A percentile compares a stretch with the other conserved stretches of the same genome.
phyloP scores from a whole-genome alignment of 208 protist species.

The Endotrypanum monterogeii region DNA sequence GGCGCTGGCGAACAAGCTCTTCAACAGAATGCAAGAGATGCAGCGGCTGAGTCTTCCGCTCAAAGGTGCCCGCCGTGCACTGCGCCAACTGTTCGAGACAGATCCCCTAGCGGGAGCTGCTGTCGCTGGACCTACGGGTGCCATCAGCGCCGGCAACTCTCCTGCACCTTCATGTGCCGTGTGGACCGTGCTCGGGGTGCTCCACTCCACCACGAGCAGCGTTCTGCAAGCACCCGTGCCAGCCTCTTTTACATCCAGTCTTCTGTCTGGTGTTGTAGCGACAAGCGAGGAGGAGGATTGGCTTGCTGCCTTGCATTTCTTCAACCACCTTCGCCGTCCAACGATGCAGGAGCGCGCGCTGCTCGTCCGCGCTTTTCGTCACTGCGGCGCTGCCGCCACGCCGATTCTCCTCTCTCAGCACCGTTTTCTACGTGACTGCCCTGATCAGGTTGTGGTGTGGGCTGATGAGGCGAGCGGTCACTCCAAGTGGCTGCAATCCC shows the following conservation, averaged over 20 bases:
- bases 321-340: slow-evolving; percentile 49
- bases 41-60: slow-evolving; percentile 19
- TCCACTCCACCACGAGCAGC: slow-evolving; percentile 39
- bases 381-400: slow-evolving; percentile 28
- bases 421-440: slow-evolving; percentile 42
- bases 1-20: slow-evolving; percentile 13
- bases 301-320: slow-evolving; percentile 55
- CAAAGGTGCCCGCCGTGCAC: slow-evolving; percentile 10
- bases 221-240: slow-evolving; percentile 49
- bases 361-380: slow-evolving; percentile 48
- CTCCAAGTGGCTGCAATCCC: slow-evolving; percentile 22
- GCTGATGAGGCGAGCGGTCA: slow-evolving; percentile 31
- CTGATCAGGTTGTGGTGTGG: slow-evolving; percentile 75
- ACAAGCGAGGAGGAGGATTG: slow-evolving; percentile 30
- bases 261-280: slow-evolving; percentile 35
- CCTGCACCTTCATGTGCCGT: slow-evolving; percentile 7
- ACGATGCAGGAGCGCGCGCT: slow-evolving; percentile 44
- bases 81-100: neutral
- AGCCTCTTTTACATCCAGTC: slow-evolving; percentile 43
- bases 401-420: slow-evolving; percentile 32
- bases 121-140: neutral
- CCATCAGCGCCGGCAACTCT: neutral
- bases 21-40: slow-evolving; percentile 34
- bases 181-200: slow-evolving; percentile 34
- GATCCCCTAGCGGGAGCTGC: neutral